Percentiles rank a stretch among this genome's conserved stretches.
Conservation (phyloP, 2,329 filamentous ascomycete genomes). For the Apiospora saccharicola region DNA sequence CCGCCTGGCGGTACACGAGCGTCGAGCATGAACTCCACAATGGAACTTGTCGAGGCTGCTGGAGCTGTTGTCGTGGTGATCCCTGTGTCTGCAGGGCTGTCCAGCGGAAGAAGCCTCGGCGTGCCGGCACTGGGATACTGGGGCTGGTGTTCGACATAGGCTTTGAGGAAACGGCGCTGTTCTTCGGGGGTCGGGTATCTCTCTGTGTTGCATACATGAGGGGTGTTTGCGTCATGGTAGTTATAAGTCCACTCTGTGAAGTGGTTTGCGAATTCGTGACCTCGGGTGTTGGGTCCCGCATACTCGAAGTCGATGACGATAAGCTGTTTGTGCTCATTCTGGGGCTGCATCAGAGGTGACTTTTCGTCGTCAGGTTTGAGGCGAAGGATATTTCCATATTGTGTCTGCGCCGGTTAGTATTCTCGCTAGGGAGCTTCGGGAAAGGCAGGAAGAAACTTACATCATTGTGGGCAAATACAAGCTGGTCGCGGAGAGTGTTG, state of each 20-base stretch:
- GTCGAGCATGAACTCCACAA: slow-evolving; percentile 83
- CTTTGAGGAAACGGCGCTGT: slow-evolving; percentile 83
- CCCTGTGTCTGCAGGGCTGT: slow-evolving; percentile 50
- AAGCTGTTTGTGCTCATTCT: slow-evolving; percentile 94
- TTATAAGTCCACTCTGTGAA: slow-evolving; percentile 99
- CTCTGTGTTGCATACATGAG: slow-evolving; percentile 72
- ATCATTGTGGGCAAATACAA: slow-evolving; percentile 98
- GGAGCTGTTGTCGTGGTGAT: slow-evolving; percentile 44
- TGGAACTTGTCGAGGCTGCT: slow-evolving; percentile 55
- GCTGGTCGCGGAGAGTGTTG: slow-evolving; percentile 71
- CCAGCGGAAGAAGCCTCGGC: slow-evolving; percentile 55
- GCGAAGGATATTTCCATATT: slow-evolving; percentile 97
- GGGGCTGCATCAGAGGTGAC: slow-evolving; percentile 85
- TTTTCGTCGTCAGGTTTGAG: slow-evolving; percentile 71
- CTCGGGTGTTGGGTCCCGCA: slow-evolving; percentile 84
- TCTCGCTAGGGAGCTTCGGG: neutral
- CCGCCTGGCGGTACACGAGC: slow-evolving; percentile 64
- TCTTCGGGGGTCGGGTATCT: slow-evolving; percentile 81
- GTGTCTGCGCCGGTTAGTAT: slow-evolving; percentile 67
- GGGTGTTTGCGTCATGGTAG: slow-evolving; percentile 77
- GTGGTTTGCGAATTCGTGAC: slow-evolving; percentile 95
- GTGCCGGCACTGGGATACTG: slow-evolving; percentile 64
- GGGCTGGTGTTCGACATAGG: slow-evolving; percentile 85
- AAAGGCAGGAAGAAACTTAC: slow-evolving; percentile 57
- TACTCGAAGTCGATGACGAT: slow-evolving; percentile 99